Percentiles rank a stretch among this genome's conserved stretches.
Conservation (phyloP, 768 basidiomycete genomes). For the Daedaleopsis nitida region DNA sequence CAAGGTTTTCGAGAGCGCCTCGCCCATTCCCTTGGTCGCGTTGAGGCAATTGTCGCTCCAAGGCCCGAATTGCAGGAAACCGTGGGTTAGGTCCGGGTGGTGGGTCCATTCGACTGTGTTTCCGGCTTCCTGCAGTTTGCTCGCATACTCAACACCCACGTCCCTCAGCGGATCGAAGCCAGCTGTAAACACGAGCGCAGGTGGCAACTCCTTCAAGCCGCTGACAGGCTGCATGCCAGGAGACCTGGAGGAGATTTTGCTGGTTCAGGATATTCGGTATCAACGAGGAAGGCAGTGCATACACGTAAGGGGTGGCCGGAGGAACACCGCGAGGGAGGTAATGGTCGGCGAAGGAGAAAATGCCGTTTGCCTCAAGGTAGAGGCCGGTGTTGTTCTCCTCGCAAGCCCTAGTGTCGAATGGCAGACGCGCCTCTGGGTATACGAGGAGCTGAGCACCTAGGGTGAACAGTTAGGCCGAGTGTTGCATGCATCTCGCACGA, state of each 20-base stretch:
- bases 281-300: background rate
- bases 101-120: constrained; percentile 11
- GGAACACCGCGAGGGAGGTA: constrained; percentile 12
- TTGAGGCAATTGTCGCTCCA: constrained; percentile 16
- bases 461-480: background rate
- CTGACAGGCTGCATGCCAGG: constrained; percentile 6
- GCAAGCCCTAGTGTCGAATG: constrained; percentile 14
- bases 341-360: constrained; percentile 14
- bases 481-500: background rate
- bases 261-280: background rate
- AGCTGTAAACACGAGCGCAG: constrained; percentile 9
- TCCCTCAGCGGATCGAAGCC: constrained; percentile 17
- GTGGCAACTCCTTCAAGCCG: background rate
- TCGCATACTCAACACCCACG: constrained; percentile 17
- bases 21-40: constrained; percentile 4
- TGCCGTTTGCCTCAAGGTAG: constrained; percentile 17
- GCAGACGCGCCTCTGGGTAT: constrained; percentile 13
- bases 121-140: constrained; percentile 10
- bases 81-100: constrained; percentile 16
- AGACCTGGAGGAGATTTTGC: background rate
- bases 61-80: constrained; percentile 14
- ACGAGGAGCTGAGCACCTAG: constrained; percentile 8
- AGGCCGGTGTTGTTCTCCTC: constrained; percentile 15
- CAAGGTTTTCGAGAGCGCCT: no score
- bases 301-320: constrained; percentile 6